Conservation (phyloP, 768 basidiomycete species). For the Tephrocybe rancida region DNA sequence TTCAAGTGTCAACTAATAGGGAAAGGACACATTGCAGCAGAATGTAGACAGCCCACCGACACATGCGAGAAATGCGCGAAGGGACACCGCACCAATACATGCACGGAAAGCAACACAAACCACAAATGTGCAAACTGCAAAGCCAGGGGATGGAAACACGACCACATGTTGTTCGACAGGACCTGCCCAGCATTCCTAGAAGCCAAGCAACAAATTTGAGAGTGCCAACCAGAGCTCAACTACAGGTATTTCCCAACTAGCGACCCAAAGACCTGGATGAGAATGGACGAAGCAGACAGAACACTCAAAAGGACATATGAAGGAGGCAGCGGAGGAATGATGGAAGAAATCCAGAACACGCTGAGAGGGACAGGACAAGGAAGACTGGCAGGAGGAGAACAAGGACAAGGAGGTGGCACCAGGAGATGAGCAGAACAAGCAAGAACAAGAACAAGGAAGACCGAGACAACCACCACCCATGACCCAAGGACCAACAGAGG, state of each 20-base stretch:
- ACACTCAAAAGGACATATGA: not conserved
- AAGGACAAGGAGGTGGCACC: not conserved
- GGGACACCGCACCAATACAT: constrained; percentile 18
- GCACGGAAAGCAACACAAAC: constrained; percentile 11
- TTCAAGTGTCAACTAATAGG: constrained; percentile 15
- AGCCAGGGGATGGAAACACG: constrained; percentile 4
- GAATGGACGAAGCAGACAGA: not conserved
- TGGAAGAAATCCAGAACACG: not conserved
- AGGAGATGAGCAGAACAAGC: too few species aligned
- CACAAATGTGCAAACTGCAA: constrained; percentile 25
- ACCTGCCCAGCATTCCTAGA: constrained; percentile 21
- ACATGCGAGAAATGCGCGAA: constrained; percentile 14
- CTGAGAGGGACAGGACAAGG: not conserved
- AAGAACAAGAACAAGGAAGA: too few species aligned
- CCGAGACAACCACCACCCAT: too few species aligned
- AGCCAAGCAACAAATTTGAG: constrained; percentile 3
- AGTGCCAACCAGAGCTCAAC: constrained; percentile 9
- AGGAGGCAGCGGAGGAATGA: not conserved
- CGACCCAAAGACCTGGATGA: constrained; percentile 12
- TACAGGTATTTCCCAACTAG: constrained; percentile 15
- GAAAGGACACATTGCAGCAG: constrained; percentile 14
- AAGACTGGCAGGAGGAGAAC: not conserved
- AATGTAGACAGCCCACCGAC: constrained; percentile 12
- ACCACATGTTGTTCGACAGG: constrained; percentile 25
- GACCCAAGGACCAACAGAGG: too few species aligned